Evolutionary conservation across 2,329 filamentous ascomycete genomes (phyloP), one percentile per base, ranked within the genome.

Genomic region (Pseudocercospora musae): DNA sequence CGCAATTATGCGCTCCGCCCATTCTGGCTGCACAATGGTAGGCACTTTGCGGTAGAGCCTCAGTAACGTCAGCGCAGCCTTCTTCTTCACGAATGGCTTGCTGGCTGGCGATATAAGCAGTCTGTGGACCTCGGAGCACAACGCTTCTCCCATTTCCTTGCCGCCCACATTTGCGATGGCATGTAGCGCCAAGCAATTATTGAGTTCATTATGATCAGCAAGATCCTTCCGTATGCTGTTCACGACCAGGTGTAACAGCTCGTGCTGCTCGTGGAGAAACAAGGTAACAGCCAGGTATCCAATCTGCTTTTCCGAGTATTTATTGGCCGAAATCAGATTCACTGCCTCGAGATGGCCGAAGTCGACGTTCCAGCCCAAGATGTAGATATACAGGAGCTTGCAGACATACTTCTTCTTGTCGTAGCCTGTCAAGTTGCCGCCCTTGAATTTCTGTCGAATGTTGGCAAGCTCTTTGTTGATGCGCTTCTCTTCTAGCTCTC

Each of bases 401-500:
- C 95, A 99, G 69, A 99, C 95, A 76, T 99, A 99, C 90, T 99
- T 99, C 85, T 99, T 99, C 84, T 96, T 97, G 82, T 97, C 92
- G 76, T 99, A 99, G 69, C 95, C 96, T 75, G 89, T 96, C 62
- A 99, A 82, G 74, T 85, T 95, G 68, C 75, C 79, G 84, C 85
- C 86, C 85, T 96, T 96, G 83, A 98, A 99, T 80, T 98, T 98
- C 80, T 97, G 92, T 74, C 92, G 88, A 77, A 99, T 99, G 75
- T 99, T 99, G 75, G 95, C 95, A 77, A 99, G 81, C 81, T 99
- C 95, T 82, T 99, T 99, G 79, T 99, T 99, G 81, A 99, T 98
- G 75, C 95, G 87, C 84, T 99, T 99, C 82, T 99, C 95, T 78
- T 99, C 95, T 66, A 99, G 81, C 77, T 99, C 95, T 66, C 96